Evolutionary conservation across 2,329 filamentous ascomycete species (phyloP).

Genomic region (Penicillium sp.): DNA sequence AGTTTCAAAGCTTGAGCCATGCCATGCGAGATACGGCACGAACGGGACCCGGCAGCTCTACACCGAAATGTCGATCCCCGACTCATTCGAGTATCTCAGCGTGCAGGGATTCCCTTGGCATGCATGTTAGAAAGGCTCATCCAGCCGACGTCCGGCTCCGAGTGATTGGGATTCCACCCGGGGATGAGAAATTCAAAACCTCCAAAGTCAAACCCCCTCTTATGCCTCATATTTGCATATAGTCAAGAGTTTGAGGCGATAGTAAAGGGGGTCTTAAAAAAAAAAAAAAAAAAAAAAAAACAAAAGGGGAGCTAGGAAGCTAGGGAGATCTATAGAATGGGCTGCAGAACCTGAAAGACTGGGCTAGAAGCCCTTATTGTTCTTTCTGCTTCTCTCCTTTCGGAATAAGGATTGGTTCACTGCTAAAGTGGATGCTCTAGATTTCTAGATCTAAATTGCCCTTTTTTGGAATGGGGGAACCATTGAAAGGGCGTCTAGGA

Average conservation of each 20-base stretch:
- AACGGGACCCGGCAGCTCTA: constrained; percentile 17
- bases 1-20: constrained; percentile 13
- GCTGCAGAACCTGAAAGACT: neutral
- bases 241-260: neutral
- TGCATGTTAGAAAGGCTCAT: constrained; percentile 16
- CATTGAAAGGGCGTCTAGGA: neutral
- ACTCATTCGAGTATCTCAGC: constrained; percentile 1
- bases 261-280: neutral
- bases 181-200: neutral
- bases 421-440: neutral
- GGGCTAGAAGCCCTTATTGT: constrained; percentile 2
- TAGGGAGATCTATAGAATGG: neutral
- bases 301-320: constrained; percentile 1
- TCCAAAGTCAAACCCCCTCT: neutral
- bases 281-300: neutral
- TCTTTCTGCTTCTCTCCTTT: neutral
- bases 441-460: neutral
- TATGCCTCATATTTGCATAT: neutral
- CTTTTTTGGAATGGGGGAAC: neutral
- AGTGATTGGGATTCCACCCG: constrained; percentile 23
- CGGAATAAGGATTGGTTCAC: neutral
- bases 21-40: constrained; percentile 22
- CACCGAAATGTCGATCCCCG: constrained; percentile 17
- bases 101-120: constrained; percentile 24
- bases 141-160: constrained; percentile 21